Evolutionary conservation across 495 filamentous ascomycete species (phyloP).

Genomic region (Cercophora scortea): DNA sequence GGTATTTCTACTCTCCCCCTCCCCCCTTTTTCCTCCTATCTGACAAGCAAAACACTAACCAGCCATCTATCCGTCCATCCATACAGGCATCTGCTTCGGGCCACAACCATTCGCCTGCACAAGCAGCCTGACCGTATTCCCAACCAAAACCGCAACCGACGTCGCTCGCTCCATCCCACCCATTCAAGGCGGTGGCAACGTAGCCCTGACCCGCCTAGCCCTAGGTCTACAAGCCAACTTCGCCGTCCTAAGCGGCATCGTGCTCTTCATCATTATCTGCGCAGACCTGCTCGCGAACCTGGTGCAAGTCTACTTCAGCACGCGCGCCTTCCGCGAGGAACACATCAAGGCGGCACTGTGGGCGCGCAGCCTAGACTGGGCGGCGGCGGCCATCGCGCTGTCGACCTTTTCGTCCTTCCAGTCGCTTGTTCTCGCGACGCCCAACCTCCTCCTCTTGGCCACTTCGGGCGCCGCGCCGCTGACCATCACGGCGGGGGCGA

Average conservation of each 20-base stretch:
- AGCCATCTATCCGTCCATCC: background rate
- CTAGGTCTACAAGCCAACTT: constrained; percentile 14
- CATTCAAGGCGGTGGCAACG: constrained; percentile 12
- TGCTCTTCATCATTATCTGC: constrained; percentile 11
- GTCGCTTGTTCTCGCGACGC: constrained; percentile 2
- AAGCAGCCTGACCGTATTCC: background rate
- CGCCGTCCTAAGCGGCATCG: constrained; percentile 14
- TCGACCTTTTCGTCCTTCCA: constrained; percentile 7
- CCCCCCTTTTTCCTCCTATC: background rate
- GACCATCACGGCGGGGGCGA: constrained; percentile 3
- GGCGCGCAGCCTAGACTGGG: constrained; percentile 21
- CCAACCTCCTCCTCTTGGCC: constrained; percentile 4
- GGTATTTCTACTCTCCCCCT: constrained; percentile 1
- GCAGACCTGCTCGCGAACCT: constrained; percentile 12
- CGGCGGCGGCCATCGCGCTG: constrained; percentile 11
- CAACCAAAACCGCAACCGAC: constrained; percentile 1
- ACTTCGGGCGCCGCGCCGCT: constrained; percentile 1
- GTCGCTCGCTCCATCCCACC: constrained; percentile 3
- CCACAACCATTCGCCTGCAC: constrained; percentile 12
- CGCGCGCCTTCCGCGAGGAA: constrained; percentile 1
- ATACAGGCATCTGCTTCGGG: constrained; percentile 19
- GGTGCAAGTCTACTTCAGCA: constrained; percentile 14
- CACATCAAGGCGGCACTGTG: constrained; percentile 17
- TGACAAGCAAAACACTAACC: background rate
- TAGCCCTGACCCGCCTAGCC: constrained; percentile 10